These are phyloP conservation scores for Globisporangium cystogenes DNA, from an alignment of 352 stramenopile species.

Conservation along the genomic window DNA sequence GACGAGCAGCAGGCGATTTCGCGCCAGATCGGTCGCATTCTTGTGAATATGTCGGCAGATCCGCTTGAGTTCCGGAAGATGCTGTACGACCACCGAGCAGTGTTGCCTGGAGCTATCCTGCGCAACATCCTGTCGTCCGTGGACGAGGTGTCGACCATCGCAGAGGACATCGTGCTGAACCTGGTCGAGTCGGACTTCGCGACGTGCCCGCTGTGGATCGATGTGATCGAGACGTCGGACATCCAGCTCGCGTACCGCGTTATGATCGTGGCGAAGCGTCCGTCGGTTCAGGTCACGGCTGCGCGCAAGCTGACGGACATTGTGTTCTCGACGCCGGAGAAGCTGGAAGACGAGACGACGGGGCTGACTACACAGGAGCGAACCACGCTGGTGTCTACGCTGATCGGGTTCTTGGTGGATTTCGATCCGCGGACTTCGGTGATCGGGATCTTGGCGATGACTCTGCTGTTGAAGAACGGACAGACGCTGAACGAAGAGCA, in stretches of 20 bases:
- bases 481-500: conserved; percentile 44
- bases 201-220: conserved; percentile 74
- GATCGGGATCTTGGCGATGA: conserved; percentile 63
- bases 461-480: conserved; percentile 57
- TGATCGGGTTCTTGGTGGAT: conserved; percentile 71
- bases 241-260: conserved; percentile 57
- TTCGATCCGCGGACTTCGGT: conserved; percentile 68
- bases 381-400: conserved; percentile 52
- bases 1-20: conserved; percentile 33
- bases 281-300: conserved; percentile 57
- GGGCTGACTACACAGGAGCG: conserved; percentile 45
- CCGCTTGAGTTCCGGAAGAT: conserved; percentile 77
- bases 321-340: conserved; percentile 52
- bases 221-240: conserved; percentile 61
- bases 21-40: conserved; percentile 40
- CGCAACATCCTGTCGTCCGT: conserved; percentile 53
- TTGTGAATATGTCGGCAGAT: conserved; percentile 68
- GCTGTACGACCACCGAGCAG: conserved; percentile 57
- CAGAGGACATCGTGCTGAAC: conserved; percentile 69
- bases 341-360: conserved; percentile 40
- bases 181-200: conserved; percentile 79
- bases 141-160: conserved; percentile 44
- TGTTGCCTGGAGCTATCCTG: conserved; percentile 52
- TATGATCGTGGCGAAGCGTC: conserved; percentile 41
- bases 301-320: conserved; percentile 76